phyloP scores from a whole-genome alignment of 2,329 filamentous ascomycete genomes.

The Pseudocercospora musae region DNA sequence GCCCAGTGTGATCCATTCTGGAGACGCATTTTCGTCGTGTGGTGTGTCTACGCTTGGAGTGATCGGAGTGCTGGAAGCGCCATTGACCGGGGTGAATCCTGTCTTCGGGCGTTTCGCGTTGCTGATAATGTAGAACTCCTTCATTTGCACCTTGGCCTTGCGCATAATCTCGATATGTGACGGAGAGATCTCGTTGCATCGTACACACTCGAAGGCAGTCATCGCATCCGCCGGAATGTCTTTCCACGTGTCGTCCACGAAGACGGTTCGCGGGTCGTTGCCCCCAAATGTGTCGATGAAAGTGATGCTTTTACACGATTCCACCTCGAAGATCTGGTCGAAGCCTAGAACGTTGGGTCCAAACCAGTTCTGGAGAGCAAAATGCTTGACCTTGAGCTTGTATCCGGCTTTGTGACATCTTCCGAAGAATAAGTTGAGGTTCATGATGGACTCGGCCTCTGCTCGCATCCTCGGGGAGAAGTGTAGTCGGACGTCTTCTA shows the following conservation, averaged over 20 bases:
- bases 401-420: conserved; percentile 50
- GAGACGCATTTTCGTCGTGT: conserved; percentile 14
- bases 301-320: conserved; percentile 48
- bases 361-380: conserved; percentile 58
- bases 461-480: conserved; percentile 62
- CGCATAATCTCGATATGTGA: conserved; percentile 37
- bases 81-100: conserved; percentile 17
- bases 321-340: conserved; percentile 42
- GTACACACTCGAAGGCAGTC: conserved; percentile 16
- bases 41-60: conserved; percentile 19
- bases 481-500: conserved; percentile 56
- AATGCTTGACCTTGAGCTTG: conserved; percentile 47
- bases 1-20: conserved; percentile 35
- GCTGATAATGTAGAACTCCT: conserved; percentile 45
- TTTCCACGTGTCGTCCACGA: conserved; percentile 57
- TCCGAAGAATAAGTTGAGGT: conserved; percentile 55
- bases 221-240: conserved; percentile 19
- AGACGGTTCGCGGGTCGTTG: conserved; percentile 45
- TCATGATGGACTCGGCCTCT: conserved; percentile 56
- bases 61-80: conserved; percentile 18
- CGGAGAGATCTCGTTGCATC: conserved; percentile 31
- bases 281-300: conserved; percentile 53
- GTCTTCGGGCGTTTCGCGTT: conserved; percentile 33
- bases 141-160: conserved; percentile 13
- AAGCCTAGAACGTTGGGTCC: conserved; percentile 51